Conservation (phyloP, 345 rosid genomes). For the Citrus maxima region DNA sequence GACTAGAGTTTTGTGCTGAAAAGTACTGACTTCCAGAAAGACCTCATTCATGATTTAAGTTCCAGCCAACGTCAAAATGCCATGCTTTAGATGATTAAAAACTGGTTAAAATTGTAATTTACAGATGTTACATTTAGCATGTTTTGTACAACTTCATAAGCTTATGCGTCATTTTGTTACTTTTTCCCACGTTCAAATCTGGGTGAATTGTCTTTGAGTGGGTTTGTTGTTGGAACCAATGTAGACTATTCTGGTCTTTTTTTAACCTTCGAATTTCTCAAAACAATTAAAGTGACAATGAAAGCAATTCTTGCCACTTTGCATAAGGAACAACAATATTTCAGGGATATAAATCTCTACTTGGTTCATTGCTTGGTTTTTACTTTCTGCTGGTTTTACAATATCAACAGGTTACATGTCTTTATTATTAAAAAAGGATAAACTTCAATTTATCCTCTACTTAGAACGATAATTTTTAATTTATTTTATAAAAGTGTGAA, state of each 20-base stretch:
- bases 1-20: background rate
- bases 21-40: background rate
- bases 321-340: background rate
- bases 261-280: background rate
- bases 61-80: background rate
- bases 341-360: background rate
- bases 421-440: background rate
- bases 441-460: too few relatives aligned
- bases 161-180: background rate
- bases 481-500: too few relatives aligned
- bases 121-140: too few relatives aligned
- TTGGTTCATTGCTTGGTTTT: background rate
- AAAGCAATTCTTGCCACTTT: background rate
- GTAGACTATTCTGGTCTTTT: background rate
- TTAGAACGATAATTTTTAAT: rapidly evolving
- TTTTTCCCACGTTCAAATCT: background rate
- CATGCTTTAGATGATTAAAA: background rate
- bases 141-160: background rate
- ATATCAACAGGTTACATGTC: background rate
- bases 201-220: too few relatives aligned
- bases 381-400: background rate
- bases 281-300: background rate
- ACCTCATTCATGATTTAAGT: background rate
- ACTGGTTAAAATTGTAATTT: background rate
- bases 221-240: too few relatives aligned